These are phyloP conservation scores for Talaromyces nanjingensis DNA, from an alignment of 495 filamentous ascomycete species.

Conservation along the genomic window DNA sequence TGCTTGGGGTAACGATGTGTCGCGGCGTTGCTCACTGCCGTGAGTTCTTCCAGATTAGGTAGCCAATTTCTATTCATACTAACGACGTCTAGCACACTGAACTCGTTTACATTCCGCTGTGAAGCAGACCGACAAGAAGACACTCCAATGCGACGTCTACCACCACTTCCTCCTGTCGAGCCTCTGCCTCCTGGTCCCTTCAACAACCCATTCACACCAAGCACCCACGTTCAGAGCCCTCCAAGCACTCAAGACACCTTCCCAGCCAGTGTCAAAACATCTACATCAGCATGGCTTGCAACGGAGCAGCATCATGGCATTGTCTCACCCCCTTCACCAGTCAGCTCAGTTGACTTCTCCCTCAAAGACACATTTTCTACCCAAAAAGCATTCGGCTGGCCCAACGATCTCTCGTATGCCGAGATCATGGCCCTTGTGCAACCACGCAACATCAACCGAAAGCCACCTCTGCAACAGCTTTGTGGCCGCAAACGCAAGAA, in stretches of 20 bases:
- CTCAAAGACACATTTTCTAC: constrained; percentile 32
- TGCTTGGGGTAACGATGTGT: constrained; percentile 26
- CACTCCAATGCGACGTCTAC: constrained; percentile 25
- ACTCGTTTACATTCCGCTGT: constrained; percentile 8
- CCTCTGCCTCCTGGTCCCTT: constrained; percentile 38
- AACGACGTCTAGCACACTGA: constrained; percentile 3
- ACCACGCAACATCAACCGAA: constrained; percentile 37
- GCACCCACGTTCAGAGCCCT: constrained; percentile 26
- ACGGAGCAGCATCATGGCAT: constrained; percentile 20
- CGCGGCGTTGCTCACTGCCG: constrained; percentile 37
- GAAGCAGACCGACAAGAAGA: constrained; percentile 8
- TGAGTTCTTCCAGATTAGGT: constrained; percentile 17
- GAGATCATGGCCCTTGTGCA: constrained; percentile 34
- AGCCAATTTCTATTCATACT: neutral
- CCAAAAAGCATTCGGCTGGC: constrained; percentile 31
- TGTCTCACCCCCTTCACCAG: constrained; percentile 34
- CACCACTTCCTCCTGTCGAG: constrained; percentile 36
- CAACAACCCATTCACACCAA: constrained; percentile 30
- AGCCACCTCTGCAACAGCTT: constrained; percentile 38
- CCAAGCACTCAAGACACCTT: constrained; percentile 31
- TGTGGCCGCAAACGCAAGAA: constrained; percentile 42
- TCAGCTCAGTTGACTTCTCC: constrained; percentile 36
- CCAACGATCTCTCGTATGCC: constrained; percentile 24
- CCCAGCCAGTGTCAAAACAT: constrained; percentile 23
- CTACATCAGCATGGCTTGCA: constrained; percentile 25